Base-by-base conservation (phyloP, 2,329 filamentous ascomycete species). In the Exophiala oligosperma region DNA sequence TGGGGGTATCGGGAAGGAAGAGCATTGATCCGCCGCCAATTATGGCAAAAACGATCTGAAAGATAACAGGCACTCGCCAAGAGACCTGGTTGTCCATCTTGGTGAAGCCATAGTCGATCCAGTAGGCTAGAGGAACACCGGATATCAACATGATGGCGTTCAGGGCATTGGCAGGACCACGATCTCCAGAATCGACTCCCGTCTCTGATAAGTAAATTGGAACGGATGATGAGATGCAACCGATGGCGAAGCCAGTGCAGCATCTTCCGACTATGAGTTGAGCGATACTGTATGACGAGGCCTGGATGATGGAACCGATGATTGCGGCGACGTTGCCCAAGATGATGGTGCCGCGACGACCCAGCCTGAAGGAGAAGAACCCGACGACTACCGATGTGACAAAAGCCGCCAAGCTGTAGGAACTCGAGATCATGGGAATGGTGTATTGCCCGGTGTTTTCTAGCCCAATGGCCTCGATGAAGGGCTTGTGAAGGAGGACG, bases 91-190 rank as follows among this genome's bases (percentile, higher is more conserved):
- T 64, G 23, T 55, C 62, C 14, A 67, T 65, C 49, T 69, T 69
- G 17, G 65, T 67, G 55, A 72, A 69, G 21, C 70, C 70, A 49
- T 71, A 72, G 57, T 72, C 70, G 28, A 67, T 68, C 70, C 70
- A 72, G 54, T 73, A 73, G 2, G 70, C 70, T 1, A 69, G 49
- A 7, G 71, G 68, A 46, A 52, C 65, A 61, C 21, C 70, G 21
- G 35, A 66, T 40, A 64, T 67, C 24, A 64, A 64, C 56, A 72
- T 70, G 49, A 71, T 67, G 48, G 68, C 64, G 44, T 68, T 68
- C 49, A 72, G 66, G 11, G 66, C 64, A 14, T 65, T 67, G 14
- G 59, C 61, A 12, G 61, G 61, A 8, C 70, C 70, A 11, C 70
- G 66, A 41, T 69, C 62, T 5, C 62, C 63, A 29, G 64, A 64